These are phyloP conservation scores for Pseudocercospora crystallina DNA, from an alignment of 2,329 filamentous ascomycete species.

Conservation along the genomic window DNA sequence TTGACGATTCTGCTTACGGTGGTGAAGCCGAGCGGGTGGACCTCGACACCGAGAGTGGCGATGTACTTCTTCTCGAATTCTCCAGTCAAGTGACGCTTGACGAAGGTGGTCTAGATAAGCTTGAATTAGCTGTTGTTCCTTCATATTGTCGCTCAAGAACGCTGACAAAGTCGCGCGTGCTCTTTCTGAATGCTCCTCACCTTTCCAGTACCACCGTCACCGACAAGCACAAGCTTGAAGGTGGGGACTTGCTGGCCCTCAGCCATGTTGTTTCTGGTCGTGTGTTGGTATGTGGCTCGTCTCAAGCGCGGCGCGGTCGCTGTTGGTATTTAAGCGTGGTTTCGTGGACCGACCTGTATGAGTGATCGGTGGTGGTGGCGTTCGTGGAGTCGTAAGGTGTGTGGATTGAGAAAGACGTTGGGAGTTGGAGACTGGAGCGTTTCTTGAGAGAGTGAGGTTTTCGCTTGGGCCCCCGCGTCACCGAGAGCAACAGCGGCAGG, in stretches of 20 bases:
- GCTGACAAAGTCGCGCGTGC: background rate
- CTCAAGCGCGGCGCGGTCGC: too few relatives aligned
- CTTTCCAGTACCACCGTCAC: slow-evolving; percentile 99
- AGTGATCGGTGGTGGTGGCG: too few relatives aligned
- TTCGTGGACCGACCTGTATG: too few relatives aligned
- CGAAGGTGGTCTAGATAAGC: slow-evolving; percentile 83
- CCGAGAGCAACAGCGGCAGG: too few relatives aligned
- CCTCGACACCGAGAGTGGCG: slow-evolving; percentile 97
- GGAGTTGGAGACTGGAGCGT: too few relatives aligned
- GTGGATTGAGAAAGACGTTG: too few relatives aligned
- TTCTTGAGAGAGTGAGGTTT: too few relatives aligned
- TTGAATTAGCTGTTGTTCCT: background rate
- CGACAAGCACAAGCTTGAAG: slow-evolving; percentile 99
- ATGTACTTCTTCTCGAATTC: slow-evolving; percentile 99
- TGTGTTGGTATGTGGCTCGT: too few relatives aligned
- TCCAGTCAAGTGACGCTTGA: slow-evolving; percentile 99
- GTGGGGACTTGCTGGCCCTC: slow-evolving; percentile 55
- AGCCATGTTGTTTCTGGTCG: too few relatives aligned
- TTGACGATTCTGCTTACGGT: slow-evolving; percentile 66
- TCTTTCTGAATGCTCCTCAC: slow-evolving; percentile 54
- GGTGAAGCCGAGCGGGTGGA: slow-evolving; percentile 96
- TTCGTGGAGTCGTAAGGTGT: too few relatives aligned
- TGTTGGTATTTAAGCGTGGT: too few relatives aligned
- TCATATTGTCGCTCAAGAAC: background rate
- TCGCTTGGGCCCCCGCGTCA: too few relatives aligned